phyloP scores from a whole-genome alignment of 306 rosid species.

The Vigna angularis region DNA sequence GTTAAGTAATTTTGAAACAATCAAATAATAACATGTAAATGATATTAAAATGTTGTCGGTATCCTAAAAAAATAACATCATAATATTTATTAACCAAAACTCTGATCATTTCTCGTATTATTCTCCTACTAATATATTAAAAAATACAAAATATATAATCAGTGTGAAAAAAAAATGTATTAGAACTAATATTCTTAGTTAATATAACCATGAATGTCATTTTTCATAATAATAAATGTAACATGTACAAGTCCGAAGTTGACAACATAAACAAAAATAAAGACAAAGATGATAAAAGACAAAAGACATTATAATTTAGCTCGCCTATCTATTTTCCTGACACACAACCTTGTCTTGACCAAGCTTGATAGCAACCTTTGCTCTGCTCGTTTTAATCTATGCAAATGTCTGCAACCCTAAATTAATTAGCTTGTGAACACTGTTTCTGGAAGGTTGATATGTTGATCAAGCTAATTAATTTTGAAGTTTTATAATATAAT shows the following conservation, averaged over 20 bases:
- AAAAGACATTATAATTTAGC: slow-evolving; percentile 44
- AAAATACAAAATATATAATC: too few species aligned
- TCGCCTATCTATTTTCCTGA: slow-evolving; percentile 47
- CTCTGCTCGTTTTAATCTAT: slow-evolving; percentile 37
- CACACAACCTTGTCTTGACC: slow-evolving; percentile 48
- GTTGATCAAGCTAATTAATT: background rate
- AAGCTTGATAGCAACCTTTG: slow-evolving; percentile 43
- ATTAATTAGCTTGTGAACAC: slow-evolving; percentile 16
- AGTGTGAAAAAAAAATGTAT: too few species aligned
- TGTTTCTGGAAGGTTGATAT: too few species aligned
- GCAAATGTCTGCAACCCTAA: slow-evolving; percentile 6
- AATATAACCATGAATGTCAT: background rate
- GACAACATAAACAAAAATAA: slow-evolving; percentile 39
- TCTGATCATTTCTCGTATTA: too few species aligned
- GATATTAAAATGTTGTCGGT: too few species aligned
- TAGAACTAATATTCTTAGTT: too few species aligned
- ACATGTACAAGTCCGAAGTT: slow-evolving; percentile 37
- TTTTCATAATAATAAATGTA: slow-evolving; percentile 28
- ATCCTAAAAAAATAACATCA: too few species aligned
- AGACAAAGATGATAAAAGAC: slow-evolving; percentile 48
- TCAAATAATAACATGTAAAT: accelerated
- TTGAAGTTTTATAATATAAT: background rate
- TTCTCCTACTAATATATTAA: too few species aligned
- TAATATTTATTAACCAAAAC: too few species aligned
- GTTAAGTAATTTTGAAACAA: too few species aligned